Conservation (phyloP, 2,329 filamentous ascomycete genomes). For the Ophiocordyceps sinensis region DNA sequence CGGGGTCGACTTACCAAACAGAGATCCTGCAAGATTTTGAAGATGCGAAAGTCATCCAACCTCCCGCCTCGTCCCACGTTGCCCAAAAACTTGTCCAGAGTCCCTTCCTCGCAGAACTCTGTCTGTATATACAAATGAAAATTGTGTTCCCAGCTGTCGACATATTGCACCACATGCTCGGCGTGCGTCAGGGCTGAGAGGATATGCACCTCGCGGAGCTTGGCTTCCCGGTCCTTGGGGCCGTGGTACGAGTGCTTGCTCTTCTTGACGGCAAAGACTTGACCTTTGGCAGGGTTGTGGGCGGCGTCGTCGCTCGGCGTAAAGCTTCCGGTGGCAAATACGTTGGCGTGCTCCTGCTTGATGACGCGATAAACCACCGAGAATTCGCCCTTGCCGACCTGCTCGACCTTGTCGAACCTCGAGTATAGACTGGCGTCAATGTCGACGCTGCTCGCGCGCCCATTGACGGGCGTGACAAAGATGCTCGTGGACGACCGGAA, state of each 20-base stretch:
- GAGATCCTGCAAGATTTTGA: conserved; percentile 89
- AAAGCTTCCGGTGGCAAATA: conserved; percentile 25
- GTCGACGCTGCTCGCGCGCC: conserved; percentile 51
- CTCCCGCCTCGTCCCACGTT: conserved; percentile 70
- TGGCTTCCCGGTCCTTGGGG: conserved; percentile 63
- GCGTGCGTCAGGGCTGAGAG: conserved; percentile 63
- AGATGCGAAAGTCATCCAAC: conserved; percentile 93
- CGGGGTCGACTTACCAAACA: conserved; percentile 47
- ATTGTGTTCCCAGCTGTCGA: conserved; percentile 78
- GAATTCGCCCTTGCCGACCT: conserved; percentile 80
- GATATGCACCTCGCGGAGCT: conserved; percentile 71
- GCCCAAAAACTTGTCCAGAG: conserved; percentile 72
- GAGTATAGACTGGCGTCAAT: conserved; percentile 59
- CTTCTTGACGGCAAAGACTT: conserved; percentile 89
- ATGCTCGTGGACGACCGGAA: conserved; percentile 32
- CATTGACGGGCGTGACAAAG: conserved; percentile 56
- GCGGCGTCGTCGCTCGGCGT: conserved; percentile 33
- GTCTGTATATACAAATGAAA: conserved; percentile 91
- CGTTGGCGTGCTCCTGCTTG: conserved; percentile 15
- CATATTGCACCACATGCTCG: conserved; percentile 73
- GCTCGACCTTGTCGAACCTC: conserved; percentile 68
- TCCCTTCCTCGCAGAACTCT: conserved; percentile 91
- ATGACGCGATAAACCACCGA: conserved; percentile 80
- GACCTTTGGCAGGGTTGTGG: conserved; percentile 36
- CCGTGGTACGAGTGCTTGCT: conserved; percentile 68